Evolutionary conservation across 495 filamentous ascomycete species (phyloP), one percentile per base, ranked within the genome.

Genomic region (Poronia punctata): DNA sequence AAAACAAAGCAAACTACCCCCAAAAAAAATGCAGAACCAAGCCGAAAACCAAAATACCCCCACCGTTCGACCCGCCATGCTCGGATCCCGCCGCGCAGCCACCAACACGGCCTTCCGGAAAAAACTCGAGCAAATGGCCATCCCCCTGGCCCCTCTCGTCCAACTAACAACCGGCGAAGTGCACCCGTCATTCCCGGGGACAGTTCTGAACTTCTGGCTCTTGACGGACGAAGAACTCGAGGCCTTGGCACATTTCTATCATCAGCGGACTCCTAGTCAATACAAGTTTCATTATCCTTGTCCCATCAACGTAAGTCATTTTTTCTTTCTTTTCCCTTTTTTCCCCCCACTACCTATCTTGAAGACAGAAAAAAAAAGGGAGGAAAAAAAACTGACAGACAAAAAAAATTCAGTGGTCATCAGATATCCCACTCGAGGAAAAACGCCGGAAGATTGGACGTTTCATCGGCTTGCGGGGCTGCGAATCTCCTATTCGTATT

Each of bases 151-250:
- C 7, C 78, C 79, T 0, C 68, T 83, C 4, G 70, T 79, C 6
- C 66, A 70, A 38, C 61, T 80, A 21, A 76, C 71, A 7, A 75
- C 74, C 0, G 83, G 81, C 33, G 48, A 57, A 7, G 42, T 75
- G 0, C 80, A 87, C 58, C 78, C 81, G 0, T 45, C 62, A 12
- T 93, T 86, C 64, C 86, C 87, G 0, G 40, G 22, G 0, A 82
- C 74, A 0, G 53, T 88, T 10, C 71, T 89, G 1, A 62, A 72
- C 57, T 88, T 79, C 68, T 84, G 82, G 66, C 76, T 92, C 17
- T 74, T 93, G 28, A 86, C 84, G 21, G 72, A 76, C 46, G 54
- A 48, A 15, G 68, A 90, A 57, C 74, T 88, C 28, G 84, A 93
- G 53, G 57, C 57, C 24, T 77, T 94, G 5, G 84, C 86, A 6